Percentiles rank a stretch among this genome's conserved stretches.
These are phyloP conservation scores for Globisporangium rhizosaccharum DNA, from an alignment of 352 stramenopile genomes.

Conservation along the genomic window DNA sequence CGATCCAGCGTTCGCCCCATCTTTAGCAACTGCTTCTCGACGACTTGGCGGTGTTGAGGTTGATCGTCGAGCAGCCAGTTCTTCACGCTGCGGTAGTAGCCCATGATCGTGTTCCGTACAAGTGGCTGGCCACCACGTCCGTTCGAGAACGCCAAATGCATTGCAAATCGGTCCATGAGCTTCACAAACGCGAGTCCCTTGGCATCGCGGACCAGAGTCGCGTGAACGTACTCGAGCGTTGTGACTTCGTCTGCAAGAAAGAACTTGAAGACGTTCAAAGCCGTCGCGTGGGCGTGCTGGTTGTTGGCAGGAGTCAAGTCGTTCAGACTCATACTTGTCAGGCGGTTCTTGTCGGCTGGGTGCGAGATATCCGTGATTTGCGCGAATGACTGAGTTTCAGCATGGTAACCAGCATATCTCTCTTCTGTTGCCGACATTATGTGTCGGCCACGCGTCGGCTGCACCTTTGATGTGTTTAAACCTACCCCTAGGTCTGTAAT, in stretches of 20 bases:
- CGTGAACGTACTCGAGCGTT: not conserved
- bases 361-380: not conserved
- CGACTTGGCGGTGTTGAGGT: conserved; percentile 1
- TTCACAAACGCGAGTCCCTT: not conserved
- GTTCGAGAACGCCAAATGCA: not conserved
- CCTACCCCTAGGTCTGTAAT: no score
- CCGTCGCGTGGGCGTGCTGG: not conserved
- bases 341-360: not conserved
- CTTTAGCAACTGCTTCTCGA: not conserved
- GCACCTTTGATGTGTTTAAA: no score
- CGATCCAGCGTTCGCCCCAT: not conserved
- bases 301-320: not conserved
- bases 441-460: no score
- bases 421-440: no score
- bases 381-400: not conserved
- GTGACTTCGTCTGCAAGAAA: not conserved
- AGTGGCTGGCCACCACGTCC: not conserved
- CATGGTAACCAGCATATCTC: no score
- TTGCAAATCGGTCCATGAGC: conserved; percentile 1
- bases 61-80: not conserved
- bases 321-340: not conserved
- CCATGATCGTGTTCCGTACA: not conserved
- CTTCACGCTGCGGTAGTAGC: conserved; percentile 4
- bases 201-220: not conserved
- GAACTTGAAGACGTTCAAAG: conserved; percentile 3